Evolutionary conservation across 2,329 filamentous ascomycete species (phyloP), one percentile per base, ranked within the genome.

Genomic region (Colletotrichum navitas): DNA sequence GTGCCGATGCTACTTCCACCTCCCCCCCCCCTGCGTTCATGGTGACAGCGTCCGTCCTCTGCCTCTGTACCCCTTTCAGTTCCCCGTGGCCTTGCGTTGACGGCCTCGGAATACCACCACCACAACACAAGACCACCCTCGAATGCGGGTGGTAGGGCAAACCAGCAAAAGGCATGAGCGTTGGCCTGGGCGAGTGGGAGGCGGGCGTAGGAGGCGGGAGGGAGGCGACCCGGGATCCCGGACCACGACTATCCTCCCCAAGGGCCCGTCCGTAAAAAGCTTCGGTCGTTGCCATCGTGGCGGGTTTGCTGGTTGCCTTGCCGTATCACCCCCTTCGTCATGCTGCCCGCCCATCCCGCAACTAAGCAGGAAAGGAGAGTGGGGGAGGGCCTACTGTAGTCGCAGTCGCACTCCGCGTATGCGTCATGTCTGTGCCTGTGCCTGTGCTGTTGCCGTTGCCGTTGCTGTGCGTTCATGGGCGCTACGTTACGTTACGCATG

Each of bases 181-280:
- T 34, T n/a, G 43, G 21, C 45, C 29, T 24, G 24, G 34, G 39
- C 39, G 56, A 14, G 39, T 45, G 39, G 41, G 21, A 16, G 18
- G 24, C 26, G 41, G 29, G 29, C 29, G 29, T 29, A 24, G 39
- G 36, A 43, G 32, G 24, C 47, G 52, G 26, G 21, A 29, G 11
- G 41, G 21, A 16, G 18, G 26, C 29, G 43, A 62, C 21, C 43
- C 59, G 34, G 34, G 45, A 62, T 51, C 43, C 45, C 47, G 45
- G 59, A 32, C 32, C 39, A 62, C 59, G n/a, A 49, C 43, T 12
- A n/a, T 39, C 11, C 16, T 26, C 34, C 24, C 41, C 34, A 8
- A n/a, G 18, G 52, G 29, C 55, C 55, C 55, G 55, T 59, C 52
- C 55, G 55, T 63, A 26, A 26, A 39, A 24, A n/a, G n/a, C 43